Percentiles rank a stretch among this genome's conserved stretches.
Conservation (phyloP, 768 basidiomycete genomes). For the Naganishia randhawae region DNA sequence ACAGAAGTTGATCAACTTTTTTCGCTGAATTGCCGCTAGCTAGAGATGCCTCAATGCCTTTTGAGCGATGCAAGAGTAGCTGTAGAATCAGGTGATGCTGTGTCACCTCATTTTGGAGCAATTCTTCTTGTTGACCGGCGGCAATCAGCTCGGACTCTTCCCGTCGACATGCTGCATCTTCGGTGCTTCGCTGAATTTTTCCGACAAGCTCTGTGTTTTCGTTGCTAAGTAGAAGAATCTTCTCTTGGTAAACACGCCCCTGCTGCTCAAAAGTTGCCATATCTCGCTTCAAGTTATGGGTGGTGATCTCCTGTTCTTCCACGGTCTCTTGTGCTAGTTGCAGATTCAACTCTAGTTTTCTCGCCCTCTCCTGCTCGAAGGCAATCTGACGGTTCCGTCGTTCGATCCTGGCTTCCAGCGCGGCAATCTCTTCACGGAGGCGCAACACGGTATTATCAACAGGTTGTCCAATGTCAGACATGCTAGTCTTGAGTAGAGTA, state of each 20-base stretch:
- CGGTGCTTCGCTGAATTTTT: background rate
- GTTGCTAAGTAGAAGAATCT: background rate
- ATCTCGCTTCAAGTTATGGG: background rate
- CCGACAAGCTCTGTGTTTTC: background rate
- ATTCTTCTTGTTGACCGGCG: background rate
- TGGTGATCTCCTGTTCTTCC: slow-evolving; percentile 20
- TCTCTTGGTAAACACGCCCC: background rate
- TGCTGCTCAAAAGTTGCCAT: background rate
- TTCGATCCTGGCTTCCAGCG: slow-evolving; percentile 24
- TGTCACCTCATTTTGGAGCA: background rate
- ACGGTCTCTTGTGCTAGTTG: slow-evolving; percentile 25
- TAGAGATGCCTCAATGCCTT: background rate
- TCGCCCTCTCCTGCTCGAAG: slow-evolving; percentile 26
- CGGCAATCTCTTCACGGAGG: background rate
- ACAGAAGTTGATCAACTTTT: background rate
- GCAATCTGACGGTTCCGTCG: slow-evolving; percentile 27
- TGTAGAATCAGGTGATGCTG: slow-evolving; percentile 7
- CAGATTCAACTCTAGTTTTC: slow-evolving; percentile 29
- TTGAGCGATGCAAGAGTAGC: slow-evolving; percentile 1
- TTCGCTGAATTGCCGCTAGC: background rate
- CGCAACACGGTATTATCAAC: slow-evolving; percentile 4
- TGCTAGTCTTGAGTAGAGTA: background rate
- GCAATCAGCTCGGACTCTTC: background rate
- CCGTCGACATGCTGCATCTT: background rate
- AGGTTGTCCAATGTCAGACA: slow-evolving; percentile 19